Evolutionary conservation across 768 basidiomycete species (phyloP).

Genomic region (Naganishia onofrii): DNA sequence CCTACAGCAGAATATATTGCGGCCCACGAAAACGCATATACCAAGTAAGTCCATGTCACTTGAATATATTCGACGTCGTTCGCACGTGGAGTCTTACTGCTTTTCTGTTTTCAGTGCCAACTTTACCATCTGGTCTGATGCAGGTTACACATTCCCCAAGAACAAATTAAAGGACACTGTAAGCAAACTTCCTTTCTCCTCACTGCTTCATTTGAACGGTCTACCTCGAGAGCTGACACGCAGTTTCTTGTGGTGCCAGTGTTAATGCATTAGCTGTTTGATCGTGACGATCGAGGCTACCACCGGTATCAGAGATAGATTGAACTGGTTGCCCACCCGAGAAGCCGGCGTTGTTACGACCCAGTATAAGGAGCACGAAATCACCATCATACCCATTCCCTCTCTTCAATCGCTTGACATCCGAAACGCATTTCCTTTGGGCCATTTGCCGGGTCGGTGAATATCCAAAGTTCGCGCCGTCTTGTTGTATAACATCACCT

Average conservation of each 20-base stretch:
- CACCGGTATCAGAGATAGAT: not conserved
- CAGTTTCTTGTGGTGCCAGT: not conserved
- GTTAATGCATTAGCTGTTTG: not conserved
- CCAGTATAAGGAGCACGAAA: not conserved
- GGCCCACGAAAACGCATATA: constrained; percentile 63
- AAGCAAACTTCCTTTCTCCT: not conserved
- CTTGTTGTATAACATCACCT: constrained; percentile 3
- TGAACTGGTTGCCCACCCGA: not conserved
- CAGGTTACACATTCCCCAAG: constrained; percentile 68
- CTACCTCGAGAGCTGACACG: not conserved
- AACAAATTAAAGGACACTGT: constrained; percentile 37
- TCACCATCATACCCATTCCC: not conserved
- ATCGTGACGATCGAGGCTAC: not conserved
- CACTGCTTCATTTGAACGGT: not conserved
- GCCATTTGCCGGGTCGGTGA: not conserved
- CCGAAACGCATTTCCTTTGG: not conserved
- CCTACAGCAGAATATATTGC: constrained; percentile 74
- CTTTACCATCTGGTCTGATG: constrained; percentile 53
- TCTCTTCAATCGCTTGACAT: not conserved
- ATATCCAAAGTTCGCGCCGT: not conserved
- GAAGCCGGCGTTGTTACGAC: not conserved
- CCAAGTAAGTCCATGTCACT: constrained; percentile 52
- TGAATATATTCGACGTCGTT: not conserved
- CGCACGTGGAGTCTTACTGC: not conserved
- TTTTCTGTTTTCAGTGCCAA: constrained; percentile 20